Percentiles rank a stretch among this genome's conserved stretches.
Conservation (phyloP, 2,329 filamentous ascomycete species). For the Remersonia thermophila region DNA sequence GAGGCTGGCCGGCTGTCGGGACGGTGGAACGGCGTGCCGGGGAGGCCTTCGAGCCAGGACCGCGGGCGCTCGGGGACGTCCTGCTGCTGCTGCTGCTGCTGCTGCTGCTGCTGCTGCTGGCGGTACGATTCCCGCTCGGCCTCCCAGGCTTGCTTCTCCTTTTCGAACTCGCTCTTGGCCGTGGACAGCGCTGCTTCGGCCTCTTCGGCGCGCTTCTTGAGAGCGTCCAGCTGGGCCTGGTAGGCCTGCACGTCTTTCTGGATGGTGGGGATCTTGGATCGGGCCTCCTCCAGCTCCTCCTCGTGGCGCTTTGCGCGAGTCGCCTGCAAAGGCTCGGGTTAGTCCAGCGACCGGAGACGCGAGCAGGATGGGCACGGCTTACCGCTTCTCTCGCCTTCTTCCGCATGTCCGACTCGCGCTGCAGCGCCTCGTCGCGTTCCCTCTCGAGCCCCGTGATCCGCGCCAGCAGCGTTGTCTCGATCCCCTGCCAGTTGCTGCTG, state of each 20-base stretch:
- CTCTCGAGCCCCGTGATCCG: conserved; percentile 70
- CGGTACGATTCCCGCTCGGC: conserved; percentile 28
- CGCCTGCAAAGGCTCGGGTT: conserved; percentile 37
- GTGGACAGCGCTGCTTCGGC: conserved; percentile 53
- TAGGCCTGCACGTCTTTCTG: conserved; percentile 52
- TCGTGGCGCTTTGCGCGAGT: conserved; percentile 54
- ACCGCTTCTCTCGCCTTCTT: conserved; percentile 81
- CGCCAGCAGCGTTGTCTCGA: conserved; percentile 74
- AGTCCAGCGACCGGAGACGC: not conserved
- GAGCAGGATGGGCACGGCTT: conserved; percentile 24
- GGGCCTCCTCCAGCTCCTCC: conserved; percentile 67
- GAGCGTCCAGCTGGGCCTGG: conserved; percentile 44
- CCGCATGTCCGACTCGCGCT: conserved; percentile 74
- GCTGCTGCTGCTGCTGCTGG: conserved; percentile 17
- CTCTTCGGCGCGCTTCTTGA: conserved; percentile 54
- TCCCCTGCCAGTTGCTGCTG: conserved; percentile 94
- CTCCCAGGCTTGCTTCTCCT: conserved; percentile 29
- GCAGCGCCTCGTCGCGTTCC: conserved; percentile 75
- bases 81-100: conserved; percentile 23
- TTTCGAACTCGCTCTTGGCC: conserved; percentile 36
- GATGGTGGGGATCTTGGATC: conserved; percentile 49
- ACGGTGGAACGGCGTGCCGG: conserved; percentile 27
- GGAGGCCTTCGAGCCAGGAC: conserved; percentile 39
- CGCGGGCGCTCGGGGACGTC: conserved; percentile 30
- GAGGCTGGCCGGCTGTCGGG: conserved; percentile 41